phyloP scores from a whole-genome alignment of 768 basidiomycete genomes.

The Xerocomus potaroensis region DNA sequence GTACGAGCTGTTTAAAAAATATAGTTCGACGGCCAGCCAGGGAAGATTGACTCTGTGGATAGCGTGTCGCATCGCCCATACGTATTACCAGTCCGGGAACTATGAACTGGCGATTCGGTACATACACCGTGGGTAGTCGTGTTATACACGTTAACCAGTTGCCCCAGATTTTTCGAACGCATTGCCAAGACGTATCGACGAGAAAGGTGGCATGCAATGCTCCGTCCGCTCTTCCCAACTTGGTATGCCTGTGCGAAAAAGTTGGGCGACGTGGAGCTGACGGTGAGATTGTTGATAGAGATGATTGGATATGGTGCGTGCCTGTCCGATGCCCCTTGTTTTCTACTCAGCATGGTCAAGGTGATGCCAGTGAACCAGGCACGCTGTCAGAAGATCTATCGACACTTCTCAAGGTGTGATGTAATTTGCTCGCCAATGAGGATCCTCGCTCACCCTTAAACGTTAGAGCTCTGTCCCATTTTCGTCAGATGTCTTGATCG shows the following conservation, averaged over 20 bases:
- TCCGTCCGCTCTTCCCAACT: conserved; percentile 66
- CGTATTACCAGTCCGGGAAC: conserved; percentile 75
- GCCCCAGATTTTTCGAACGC: conserved; percentile 78
- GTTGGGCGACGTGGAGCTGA: conserved; percentile 71
- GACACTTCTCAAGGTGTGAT: conserved; percentile 63
- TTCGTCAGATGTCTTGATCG: conserved; percentile 47
- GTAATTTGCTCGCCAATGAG: neutral
- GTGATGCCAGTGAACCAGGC: conserved; percentile 43
- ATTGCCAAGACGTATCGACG: conserved; percentile 86
- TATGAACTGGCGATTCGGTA: conserved; percentile 87
- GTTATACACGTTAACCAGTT: neutral
- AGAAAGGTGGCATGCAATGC: conserved; percentile 75
- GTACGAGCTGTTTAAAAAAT: conserved; percentile 89
- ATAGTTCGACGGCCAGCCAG: conserved; percentile 52
- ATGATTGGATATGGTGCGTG: conserved; percentile 73
- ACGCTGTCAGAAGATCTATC: conserved; percentile 65
- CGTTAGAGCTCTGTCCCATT: conserved; percentile 68
- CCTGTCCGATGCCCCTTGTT: neutral
- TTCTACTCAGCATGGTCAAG: conserved; percentile 26
- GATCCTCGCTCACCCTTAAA: neutral
- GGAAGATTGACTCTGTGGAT: conserved; percentile 85
- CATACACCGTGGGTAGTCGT: neutral
- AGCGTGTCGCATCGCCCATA: conserved; percentile 84
- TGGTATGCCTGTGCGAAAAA: conserved; percentile 84
- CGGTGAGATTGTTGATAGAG: conserved; percentile 73